Base-by-base conservation (phyloP, 2,329 filamentous ascomycete genomes). In the Alternaria gaisen region DNA sequence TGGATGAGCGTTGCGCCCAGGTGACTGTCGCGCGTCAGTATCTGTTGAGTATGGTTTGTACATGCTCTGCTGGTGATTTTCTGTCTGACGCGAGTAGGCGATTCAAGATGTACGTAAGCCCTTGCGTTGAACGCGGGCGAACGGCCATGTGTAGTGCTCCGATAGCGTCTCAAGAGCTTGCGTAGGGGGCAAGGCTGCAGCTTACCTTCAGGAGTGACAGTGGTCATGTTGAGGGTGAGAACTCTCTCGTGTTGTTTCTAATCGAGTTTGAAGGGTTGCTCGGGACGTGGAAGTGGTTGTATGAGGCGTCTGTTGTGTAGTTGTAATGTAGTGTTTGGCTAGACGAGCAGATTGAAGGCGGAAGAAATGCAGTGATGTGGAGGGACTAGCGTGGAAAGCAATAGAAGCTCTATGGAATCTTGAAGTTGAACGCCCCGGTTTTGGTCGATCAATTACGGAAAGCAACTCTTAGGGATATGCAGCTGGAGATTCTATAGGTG, bases 1-100 rank as follows among this genome's bases (percentile, higher is more conserved):
- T 84, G 77, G 90, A 95, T 47, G 94, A 98, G 85, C 95, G 94
- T 86, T 99, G 95, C 69, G 95, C 94, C 95, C 95, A 99, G 82
- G 93, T 91, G 73, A 99, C 95, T 98, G 75, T 60, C 20, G 30
- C 18, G 47, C 61, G 64, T 77, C 66, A 78, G 73, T 41, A 50
- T 50, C 2, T 36, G 34, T 43, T 14, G 12, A 36, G 3, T 32
- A 20, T 18, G 18, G 22, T 44, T 8, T 8, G n/a, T 38, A 22
- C 44, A 61, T 40, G 51, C 60, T 58, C 52, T 56, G 51, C 26
- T 16, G 40, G 46, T 56, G 64, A 53, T 58, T n/a, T 18, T 20
- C 18, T 30, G 20, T 12, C 42, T 16, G 48, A 43, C 41, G 47
- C 47, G 12, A 44, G 22, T 22, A 20, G 18, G n/a, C 3, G 16